Conservation (phyloP, 2,329 filamentous ascomycete species). For the Ceratocystis alfenasii region DNA sequence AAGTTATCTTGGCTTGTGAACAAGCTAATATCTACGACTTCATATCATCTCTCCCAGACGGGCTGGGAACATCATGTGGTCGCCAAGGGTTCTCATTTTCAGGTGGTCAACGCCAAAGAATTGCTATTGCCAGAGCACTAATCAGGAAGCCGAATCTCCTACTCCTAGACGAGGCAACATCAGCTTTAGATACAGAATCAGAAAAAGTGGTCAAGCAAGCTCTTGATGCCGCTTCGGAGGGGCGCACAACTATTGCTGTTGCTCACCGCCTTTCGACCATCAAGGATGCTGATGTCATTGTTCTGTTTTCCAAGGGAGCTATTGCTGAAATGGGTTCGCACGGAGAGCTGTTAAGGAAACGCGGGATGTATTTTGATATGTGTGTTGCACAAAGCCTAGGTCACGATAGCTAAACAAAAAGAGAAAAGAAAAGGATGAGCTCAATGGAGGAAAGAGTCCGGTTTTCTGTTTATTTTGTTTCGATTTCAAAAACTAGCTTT, state of each 20-base stretch:
- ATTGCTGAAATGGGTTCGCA: slow-evolving; percentile 52
- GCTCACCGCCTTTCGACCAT: slow-evolving; percentile 47
- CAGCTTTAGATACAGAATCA: slow-evolving; percentile 50
- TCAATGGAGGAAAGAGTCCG: too few relatives aligned
- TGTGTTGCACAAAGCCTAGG: slow-evolving; percentile 36
- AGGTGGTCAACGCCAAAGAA: slow-evolving; percentile 60
- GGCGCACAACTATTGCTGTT: slow-evolving; percentile 48
- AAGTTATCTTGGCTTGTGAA: slow-evolving; percentile 39
- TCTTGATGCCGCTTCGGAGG: slow-evolving; percentile 36
- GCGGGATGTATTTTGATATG: slow-evolving; percentile 44
- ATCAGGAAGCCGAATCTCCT: slow-evolving; percentile 54
- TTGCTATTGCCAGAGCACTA: slow-evolving; percentile 61
- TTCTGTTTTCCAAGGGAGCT: slow-evolving; percentile 46
- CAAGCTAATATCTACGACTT: slow-evolving; percentile 47
- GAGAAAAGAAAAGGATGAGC: too few relatives aligned
- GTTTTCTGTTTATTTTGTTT: too few relatives aligned
- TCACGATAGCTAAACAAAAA: slow-evolving; percentile 24
- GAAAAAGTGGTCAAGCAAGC: slow-evolving; percentile 55
- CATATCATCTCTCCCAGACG: slow-evolving; percentile 43
- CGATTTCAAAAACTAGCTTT: too few relatives aligned
- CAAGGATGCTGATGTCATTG: slow-evolving; percentile 51
- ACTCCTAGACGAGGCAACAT: slow-evolving; percentile 62
- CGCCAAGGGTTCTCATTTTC: slow-evolving; percentile 57
- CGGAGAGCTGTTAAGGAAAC: slow-evolving; percentile 40
- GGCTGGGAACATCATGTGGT: slow-evolving; percentile 52